Conservation (phyloP, 768 basidiomycete species). For the Gyrodon lividus region DNA sequence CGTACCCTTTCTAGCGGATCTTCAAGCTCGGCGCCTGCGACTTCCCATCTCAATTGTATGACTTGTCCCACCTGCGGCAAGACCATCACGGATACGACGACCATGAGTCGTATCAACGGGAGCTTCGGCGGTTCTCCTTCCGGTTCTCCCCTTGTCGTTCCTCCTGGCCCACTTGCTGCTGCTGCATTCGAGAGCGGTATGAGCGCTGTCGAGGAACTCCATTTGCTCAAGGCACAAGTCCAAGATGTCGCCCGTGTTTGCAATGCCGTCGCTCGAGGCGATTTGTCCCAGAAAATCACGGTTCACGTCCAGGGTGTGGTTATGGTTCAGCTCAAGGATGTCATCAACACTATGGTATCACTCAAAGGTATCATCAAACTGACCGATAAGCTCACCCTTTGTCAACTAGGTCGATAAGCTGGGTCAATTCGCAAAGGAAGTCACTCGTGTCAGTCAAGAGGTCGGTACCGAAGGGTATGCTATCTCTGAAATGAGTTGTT, state of each 20-base stretch:
- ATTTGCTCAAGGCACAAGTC: slow-evolving; percentile 79
- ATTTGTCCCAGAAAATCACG: slow-evolving; percentile 75
- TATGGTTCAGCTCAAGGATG: slow-evolving; percentile 79
- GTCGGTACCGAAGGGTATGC: slow-evolving; percentile 77
- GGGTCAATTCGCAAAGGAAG: slow-evolving; percentile 87
- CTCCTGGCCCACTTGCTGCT: slow-evolving; percentile 54
- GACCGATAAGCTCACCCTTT: slow-evolving; percentile 12
- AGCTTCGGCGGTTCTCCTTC: slow-evolving; percentile 28
- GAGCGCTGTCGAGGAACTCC: slow-evolving; percentile 75
- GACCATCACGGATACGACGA: slow-evolving; percentile 43
- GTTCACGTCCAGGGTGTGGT: slow-evolving; percentile 76
- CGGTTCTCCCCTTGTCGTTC: slow-evolving; percentile 44
- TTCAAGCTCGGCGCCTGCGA: slow-evolving; percentile 45
- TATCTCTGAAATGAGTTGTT: slow-evolving; percentile 32
- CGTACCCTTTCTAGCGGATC: slow-evolving; percentile 30
- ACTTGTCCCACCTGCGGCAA: slow-evolving; percentile 59
- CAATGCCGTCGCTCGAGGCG: slow-evolving; percentile 75
- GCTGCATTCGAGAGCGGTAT: slow-evolving; percentile 60
- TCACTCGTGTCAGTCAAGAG: slow-evolving; percentile 81
- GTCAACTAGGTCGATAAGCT: slow-evolving; percentile 58
- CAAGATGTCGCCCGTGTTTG: slow-evolving; percentile 80
- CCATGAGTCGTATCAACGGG: slow-evolving; percentile 31
- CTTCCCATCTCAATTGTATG: slow-evolving; percentile 40
- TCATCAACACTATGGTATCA: slow-evolving; percentile 65
- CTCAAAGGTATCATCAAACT: slow-evolving; percentile 1